Evolutionary conservation across 306 rosid genomes (phyloP).

Genomic region (Dalbergia cultrata): DNA sequence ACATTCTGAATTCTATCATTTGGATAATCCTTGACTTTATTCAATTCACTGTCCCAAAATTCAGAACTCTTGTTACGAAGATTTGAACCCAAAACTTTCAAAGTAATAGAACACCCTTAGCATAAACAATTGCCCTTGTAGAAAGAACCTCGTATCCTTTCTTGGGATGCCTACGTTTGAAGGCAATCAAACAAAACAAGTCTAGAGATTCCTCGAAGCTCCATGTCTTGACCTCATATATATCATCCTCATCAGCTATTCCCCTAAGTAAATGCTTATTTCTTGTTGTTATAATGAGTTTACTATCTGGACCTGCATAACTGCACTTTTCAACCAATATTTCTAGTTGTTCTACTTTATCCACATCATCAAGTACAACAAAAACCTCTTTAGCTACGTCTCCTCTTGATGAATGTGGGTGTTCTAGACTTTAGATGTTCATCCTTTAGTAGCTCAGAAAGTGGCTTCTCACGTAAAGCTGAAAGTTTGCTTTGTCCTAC

Average conservation of each 20-base stretch:
- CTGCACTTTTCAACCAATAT: neutral
- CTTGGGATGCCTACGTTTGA: neutral
- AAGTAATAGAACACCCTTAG: constrained; percentile 14
- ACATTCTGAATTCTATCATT: constrained; percentile 5
- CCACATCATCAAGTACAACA: constrained; percentile 33
- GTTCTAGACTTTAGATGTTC: neutral
- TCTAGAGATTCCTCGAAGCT: neutral
- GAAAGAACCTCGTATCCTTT: neutral
- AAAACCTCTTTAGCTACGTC: neutral
- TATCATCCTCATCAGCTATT: neutral
- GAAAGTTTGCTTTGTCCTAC: neutral
- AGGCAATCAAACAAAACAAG: neutral
- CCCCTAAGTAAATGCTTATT: too few relatives aligned
- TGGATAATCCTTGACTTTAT: neutral
- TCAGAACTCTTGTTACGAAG: neutral
- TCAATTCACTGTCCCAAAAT: constrained; percentile 25
- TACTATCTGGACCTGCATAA: neutral
- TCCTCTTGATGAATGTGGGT: neutral
- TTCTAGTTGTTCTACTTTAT: neutral
- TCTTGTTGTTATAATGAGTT: constrained; percentile 25
- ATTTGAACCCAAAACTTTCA: constrained; percentile 28
- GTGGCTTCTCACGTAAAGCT: neutral
- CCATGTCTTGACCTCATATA: constrained; percentile 4
- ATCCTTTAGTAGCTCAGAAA: neutral
- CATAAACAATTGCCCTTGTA: neutral